Evolutionary conservation across 1,284 basidiomycete species (phyloP).

Genomic region (Mrakiaceae sp.): DNA sequence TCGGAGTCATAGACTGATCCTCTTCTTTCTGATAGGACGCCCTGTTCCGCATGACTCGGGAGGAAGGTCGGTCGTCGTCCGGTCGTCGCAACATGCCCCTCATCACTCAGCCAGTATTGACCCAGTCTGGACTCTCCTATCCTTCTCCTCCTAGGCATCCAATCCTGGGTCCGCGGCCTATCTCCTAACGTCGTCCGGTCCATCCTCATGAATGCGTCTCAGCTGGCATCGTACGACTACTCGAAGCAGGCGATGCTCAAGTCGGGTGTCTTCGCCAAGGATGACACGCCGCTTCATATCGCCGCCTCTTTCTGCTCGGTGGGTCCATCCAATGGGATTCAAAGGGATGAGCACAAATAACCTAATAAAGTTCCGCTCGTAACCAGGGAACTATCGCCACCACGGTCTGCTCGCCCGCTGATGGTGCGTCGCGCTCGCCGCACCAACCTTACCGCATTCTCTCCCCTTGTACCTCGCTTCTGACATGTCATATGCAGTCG

Average conservation of each 20-base stretch:
- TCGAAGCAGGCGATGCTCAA: slow-evolving; percentile 71
- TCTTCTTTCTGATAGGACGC: no score
- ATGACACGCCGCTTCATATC: slow-evolving; percentile 72
- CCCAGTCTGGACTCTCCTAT: background rate
- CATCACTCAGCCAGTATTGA: no score
- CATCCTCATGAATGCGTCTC: slow-evolving; percentile 80
- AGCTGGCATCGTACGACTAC: slow-evolving; percentile 84
- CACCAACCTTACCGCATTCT: no score
- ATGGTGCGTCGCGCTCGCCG: slow-evolving; percentile 28
- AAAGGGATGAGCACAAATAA: no score
- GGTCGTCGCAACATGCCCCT: slow-evolving; percentile 39
- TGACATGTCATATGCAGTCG: no score
- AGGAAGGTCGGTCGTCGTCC: background rate
- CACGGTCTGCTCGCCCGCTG: slow-evolving; percentile 80
- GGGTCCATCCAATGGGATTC: background rate
- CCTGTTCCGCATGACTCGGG: slow-evolving; percentile 28
- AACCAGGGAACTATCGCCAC: slow-evolving; percentile 9
- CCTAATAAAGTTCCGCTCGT: background rate
- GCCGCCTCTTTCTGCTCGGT: slow-evolving; percentile 66
- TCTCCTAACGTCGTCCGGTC: slow-evolving; percentile 77
- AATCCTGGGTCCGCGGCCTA: slow-evolving; percentile 64
- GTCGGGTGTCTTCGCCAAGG: slow-evolving; percentile 51
- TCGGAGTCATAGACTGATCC: no score
- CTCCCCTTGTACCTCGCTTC: no score
- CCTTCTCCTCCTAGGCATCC: slow-evolving; percentile 41